Evolutionary conservation across 768 basidiomycete genomes (phyloP).

Genomic region (Pholiota microspora): DNA sequence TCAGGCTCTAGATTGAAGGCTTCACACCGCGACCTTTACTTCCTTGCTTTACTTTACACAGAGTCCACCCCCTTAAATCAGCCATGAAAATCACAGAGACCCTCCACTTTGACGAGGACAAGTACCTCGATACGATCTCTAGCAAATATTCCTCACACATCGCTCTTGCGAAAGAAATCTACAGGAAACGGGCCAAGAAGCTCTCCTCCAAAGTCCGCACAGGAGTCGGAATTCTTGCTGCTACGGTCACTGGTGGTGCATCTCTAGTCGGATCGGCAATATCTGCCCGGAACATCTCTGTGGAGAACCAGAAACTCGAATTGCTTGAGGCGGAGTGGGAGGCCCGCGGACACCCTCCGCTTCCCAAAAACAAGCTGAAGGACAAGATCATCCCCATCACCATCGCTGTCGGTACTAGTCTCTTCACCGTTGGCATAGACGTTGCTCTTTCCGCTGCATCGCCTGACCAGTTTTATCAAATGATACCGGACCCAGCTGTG

Average conservation of each 20-base stretch:
- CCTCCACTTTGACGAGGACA: background rate
- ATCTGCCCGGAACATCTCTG: conserved; percentile 4
- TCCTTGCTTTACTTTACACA: background rate
- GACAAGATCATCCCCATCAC: conserved; percentile 8
- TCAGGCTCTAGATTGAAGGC: background rate
- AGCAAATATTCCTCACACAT: background rate
- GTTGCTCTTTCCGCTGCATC: background rate
- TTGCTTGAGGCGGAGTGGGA: conserved; percentile 7
- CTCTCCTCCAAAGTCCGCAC: conserved; percentile 1
- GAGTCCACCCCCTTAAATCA: background rate
- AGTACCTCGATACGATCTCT: background rate
- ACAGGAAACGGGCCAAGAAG: conserved; percentile 5
- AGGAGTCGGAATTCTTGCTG: conserved; percentile 1
- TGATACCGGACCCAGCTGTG: background rate
- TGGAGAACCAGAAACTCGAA: conserved; percentile 4
- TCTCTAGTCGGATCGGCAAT: background rate
- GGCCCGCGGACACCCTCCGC: background rate
- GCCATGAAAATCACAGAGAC: conserved; percentile 4
- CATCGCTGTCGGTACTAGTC: conserved; percentile 1
- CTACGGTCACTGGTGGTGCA: conserved; percentile 1
- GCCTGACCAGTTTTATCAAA: conserved; percentile 3
- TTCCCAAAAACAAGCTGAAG: background rate
- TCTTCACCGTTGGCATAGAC: conserved; percentile 4
- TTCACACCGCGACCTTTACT: background rate
- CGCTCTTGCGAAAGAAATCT: background rate